Conservation (phyloP, 495 filamentous ascomycete genomes). For the Penicillium samsonianum region DNA sequence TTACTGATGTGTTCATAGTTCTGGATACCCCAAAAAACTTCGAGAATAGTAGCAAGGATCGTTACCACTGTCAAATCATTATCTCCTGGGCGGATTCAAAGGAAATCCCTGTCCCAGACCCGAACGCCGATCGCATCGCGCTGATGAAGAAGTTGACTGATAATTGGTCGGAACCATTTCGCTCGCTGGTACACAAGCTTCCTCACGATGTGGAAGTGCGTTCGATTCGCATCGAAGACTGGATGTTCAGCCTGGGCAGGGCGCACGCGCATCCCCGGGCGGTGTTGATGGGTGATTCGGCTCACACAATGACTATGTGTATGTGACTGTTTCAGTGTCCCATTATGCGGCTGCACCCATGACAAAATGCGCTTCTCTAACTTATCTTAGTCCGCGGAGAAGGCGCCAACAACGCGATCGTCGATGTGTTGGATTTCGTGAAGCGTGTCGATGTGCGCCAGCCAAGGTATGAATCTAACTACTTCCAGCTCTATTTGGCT, state of each 20-base stretch:
- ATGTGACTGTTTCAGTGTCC: constrained; percentile 18
- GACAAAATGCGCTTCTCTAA: background rate
- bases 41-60: constrained; percentile 35
- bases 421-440: constrained; percentile 49
- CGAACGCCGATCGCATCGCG: constrained; percentile 42
- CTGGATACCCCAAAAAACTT: constrained; percentile 53
- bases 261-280: constrained; percentile 40
- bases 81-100: constrained; percentile 53
- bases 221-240: constrained; percentile 57
- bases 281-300: constrained; percentile 53
- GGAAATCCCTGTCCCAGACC: constrained; percentile 43
- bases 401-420: constrained; percentile 60
- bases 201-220: constrained; percentile 50
- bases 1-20: constrained; percentile 22
- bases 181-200: constrained; percentile 45
- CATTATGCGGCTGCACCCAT: background rate
- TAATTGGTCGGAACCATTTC: constrained; percentile 60
- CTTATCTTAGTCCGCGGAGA: constrained; percentile 50
- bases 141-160: constrained; percentile 55
- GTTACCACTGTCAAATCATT: constrained; percentile 51
- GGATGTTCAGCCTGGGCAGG: constrained; percentile 39
- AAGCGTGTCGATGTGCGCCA: constrained; percentile 23
- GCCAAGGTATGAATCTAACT: background rate
- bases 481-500: background rate
- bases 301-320: constrained; percentile 62